Evolutionary conservation across 306 rosid species (phyloP), one percentile per base, ranked within the genome.

Genomic region (Prunus armeniaca): DNA sequence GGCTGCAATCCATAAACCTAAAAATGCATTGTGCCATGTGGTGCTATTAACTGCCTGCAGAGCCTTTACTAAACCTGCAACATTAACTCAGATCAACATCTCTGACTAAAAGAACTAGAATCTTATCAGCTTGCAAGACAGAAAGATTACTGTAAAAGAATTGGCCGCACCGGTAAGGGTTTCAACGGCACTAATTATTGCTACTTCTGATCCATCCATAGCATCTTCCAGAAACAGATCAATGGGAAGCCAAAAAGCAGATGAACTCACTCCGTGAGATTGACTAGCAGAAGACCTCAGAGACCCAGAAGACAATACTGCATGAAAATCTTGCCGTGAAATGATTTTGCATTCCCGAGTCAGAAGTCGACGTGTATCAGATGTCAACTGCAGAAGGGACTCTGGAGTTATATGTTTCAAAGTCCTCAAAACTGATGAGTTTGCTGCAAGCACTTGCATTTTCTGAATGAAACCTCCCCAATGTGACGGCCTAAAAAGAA

Each of bases 1-100:
- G 32, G 96, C 95, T 80, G 98, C 86, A 82, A 88, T 75, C 98
- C 98, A 94, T 80, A 94, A 79, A 78, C 95, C 95, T 81, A 94
- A 86, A 86, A 94, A 94, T 66, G 97, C 80, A 52, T 78, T 64
- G 77, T 90, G 97, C 97, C 98, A 94, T 77, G 89, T 65, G 77
- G 90, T 72, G 75, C 86, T 87, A 82, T 92, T 87, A 62, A 92
- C 80, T 60, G 86, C 93, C 74, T 86, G 98, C 80, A 94, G 77
- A 83, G 82, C 85, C 90, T 92, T 92, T 65, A 86, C 86, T 84
- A 92, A 77, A 80, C 95, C 98, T 94, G 91, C 87, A 85, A 78
- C 32, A 75, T 78, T 51, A 82, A 79, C 51, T 68, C 68, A 50
- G 80, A 73, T 78, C 73, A 86, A 64, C 72, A 69, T 71, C 55